Percentiles rank a stretch among this genome's conserved stretches.
These are phyloP conservation scores for Grosmannia serpens DNA, from an alignment of 2,329 filamentous ascomycete genomes.

Conservation along the genomic window DNA sequence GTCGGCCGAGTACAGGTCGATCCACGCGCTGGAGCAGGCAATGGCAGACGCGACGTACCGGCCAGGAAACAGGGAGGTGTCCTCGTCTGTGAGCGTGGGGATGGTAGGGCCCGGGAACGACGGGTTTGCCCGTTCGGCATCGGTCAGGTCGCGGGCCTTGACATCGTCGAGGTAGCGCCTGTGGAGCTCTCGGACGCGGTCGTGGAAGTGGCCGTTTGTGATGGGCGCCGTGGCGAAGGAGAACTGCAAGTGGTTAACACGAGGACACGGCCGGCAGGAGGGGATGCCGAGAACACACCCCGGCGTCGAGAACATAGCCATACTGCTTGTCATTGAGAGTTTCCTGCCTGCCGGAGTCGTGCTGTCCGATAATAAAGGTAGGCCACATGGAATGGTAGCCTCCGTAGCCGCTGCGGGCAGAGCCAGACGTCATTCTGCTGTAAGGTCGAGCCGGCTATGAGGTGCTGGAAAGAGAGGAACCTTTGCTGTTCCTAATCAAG, in stretches of 20 bases:
- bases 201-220: constrained; percentile 61
- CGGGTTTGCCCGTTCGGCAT: constrained; percentile 29
- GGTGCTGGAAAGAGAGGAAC: too few relatives aligned
- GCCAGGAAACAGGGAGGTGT: constrained; percentile 62
- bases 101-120: constrained; percentile 45
- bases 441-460: not conserved
- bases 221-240: constrained; percentile 69
- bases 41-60: constrained; percentile 62
- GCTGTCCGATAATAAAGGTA: constrained; percentile 59
- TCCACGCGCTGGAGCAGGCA: constrained; percentile 79
- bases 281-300: constrained; percentile 29
- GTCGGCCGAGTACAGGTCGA: constrained; percentile 75
- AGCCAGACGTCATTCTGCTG: not conserved
- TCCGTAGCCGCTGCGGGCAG: constrained; percentile 13
- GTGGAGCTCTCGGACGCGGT: constrained; percentile 53
- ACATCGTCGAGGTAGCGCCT: constrained; percentile 39
- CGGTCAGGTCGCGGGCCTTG: constrained; percentile 20
- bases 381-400: constrained; percentile 22
- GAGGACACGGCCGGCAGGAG: not conserved
- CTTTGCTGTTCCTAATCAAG: not conserved
- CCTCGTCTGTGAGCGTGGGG: constrained; percentile 63
- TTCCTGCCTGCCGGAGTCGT: constrained; percentile 52
- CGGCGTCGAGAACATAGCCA: constrained; percentile 54
- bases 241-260: constrained; percentile 39
- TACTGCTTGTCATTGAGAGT: constrained; percentile 55